These are phyloP conservation scores for Ganoderma leucocontextum DNA, from an alignment of 1,284 basidiomycete species.

Conservation along the genomic window DNA sequence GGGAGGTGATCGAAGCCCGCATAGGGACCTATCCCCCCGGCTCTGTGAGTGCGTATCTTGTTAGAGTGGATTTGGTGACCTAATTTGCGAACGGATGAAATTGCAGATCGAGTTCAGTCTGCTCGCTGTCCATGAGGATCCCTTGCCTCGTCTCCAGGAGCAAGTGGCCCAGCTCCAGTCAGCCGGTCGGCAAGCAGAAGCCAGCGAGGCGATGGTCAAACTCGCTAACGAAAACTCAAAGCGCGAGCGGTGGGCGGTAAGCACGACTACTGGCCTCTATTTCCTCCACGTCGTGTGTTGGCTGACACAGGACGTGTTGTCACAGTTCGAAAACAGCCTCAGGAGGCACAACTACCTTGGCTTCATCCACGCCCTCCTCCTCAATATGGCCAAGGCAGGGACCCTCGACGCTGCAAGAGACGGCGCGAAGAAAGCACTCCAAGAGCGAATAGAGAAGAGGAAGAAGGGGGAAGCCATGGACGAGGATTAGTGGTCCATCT, in stretches of 20 bases:
- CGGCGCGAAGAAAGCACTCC: slow-evolving; percentile 57
- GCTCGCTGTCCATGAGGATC: slow-evolving; percentile 84
- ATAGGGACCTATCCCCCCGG: slow-evolving; percentile 89
- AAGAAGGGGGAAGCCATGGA: slow-evolving; percentile 61
- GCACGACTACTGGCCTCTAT: slow-evolving; percentile 53
- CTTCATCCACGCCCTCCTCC: slow-evolving; percentile 73
- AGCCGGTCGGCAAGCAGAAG: slow-evolving; percentile 52
- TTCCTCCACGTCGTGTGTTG: too few species aligned
- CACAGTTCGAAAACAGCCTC: slow-evolving; percentile 83
- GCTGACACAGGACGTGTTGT: not conserved
- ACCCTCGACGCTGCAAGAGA: slow-evolving; percentile 58
- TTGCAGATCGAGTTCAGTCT: slow-evolving; percentile 89
- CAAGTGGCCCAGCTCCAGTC: slow-evolving; percentile 60
- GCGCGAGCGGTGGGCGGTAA: slow-evolving; percentile 82
- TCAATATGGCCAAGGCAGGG: slow-evolving; percentile 73
- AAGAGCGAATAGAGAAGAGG: slow-evolving; percentile 57
- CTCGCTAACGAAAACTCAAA: slow-evolving; percentile 83
- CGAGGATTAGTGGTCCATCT: slow-evolving; percentile 49
- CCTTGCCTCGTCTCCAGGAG: slow-evolving; percentile 70
- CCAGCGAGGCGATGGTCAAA: slow-evolving; percentile 63
- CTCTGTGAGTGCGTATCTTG: slow-evolving; percentile 62
- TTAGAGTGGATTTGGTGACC: not conserved
- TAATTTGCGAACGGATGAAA: slow-evolving; percentile 14
- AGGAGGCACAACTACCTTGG: slow-evolving; percentile 87
- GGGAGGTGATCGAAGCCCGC: slow-evolving; percentile 84